Conservation (phyloP, 805 yeast species). For the Wickerhamiella cacticola region DNA sequence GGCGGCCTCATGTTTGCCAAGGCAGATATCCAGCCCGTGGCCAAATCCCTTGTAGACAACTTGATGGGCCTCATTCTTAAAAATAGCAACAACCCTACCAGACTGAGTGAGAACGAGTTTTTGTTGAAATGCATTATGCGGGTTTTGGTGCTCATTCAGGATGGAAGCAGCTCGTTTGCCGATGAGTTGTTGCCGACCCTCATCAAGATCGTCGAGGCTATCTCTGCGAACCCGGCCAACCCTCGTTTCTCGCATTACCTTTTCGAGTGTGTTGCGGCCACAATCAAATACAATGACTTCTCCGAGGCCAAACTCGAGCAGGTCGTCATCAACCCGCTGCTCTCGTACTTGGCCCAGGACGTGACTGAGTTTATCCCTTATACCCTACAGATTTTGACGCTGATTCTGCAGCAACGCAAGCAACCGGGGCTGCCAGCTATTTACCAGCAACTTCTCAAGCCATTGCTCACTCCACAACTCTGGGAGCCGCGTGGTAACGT, state of each 20-base stretch:
- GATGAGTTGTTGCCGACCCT: slow-evolving; percentile 48
- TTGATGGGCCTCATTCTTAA: slow-evolving; percentile 55
- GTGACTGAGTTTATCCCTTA: slow-evolving; percentile 92
- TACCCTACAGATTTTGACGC: slow-evolving; percentile 80
- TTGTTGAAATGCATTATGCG: slow-evolving; percentile 83
- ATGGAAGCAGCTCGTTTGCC: slow-evolving; percentile 29
- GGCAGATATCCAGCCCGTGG: slow-evolving; percentile 50
- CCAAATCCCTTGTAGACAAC: slow-evolving; percentile 48
- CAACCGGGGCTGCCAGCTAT: slow-evolving; percentile 45
- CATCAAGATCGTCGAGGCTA: slow-evolving; percentile 52
- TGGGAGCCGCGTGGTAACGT: slow-evolving; percentile 93
- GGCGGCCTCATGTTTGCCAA: slow-evolving; percentile 51
- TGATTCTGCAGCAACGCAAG: slow-evolving; percentile 44
- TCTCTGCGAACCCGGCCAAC: slow-evolving; percentile 84
- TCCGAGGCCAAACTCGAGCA: slow-evolving; percentile 35
- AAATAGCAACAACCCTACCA: slow-evolving; percentile 62
- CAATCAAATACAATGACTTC: slow-evolving; percentile 42
- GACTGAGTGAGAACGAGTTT: slow-evolving; percentile 88
- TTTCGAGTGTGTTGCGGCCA: slow-evolving; percentile 75
- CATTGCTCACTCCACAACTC: slow-evolving; percentile 74
- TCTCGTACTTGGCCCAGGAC: slow-evolving; percentile 62
- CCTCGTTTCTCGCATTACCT: slow-evolving; percentile 85
- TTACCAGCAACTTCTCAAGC: slow-evolving; percentile 57
- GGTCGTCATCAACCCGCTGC: slow-evolving; percentile 51
- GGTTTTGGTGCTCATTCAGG: slow-evolving; percentile 60